Evolutionary conservation across 139 green algal species (phyloP), one percentile per base, ranked within the genome.

Genomic region (Eudorina sp.): DNA sequence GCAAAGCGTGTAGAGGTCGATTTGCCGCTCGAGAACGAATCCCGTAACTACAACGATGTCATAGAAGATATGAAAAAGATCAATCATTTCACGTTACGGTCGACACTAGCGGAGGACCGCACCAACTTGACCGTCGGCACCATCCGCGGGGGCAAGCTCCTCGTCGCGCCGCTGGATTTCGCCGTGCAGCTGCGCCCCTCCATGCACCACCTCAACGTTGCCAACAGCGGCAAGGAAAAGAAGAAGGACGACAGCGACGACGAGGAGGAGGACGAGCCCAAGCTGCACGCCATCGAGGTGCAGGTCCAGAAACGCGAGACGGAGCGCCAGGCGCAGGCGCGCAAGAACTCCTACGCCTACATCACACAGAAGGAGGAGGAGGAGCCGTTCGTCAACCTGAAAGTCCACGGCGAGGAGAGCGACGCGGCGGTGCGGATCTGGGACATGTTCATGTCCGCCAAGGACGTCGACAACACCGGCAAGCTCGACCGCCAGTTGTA

Each of bases 101-200:
- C 93, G 45, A 83, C 90, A 0, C 83, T 85, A 14, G 77, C 95
- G 64, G 87, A 95, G 62, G 43, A 92, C 13, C 84, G 84, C 40
- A 83, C 90, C 11, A 78, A 55, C 31, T 88, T 96, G 60, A 95
- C 94, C 0, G 73, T 96, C 7, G 96, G 92, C 19, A 90, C 83
- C 6, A 81, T 98, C 11, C 78, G 94, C 23, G 94, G 92, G 27
- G 90, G 95, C 58, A 92, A 93, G 51, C 84, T 98, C 23, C 81
- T 98, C 69, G 88, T 99, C 19, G 84, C 95, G 72, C 95, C 97
- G 5, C n/a, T 99, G 0, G 90, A 97, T 31, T 95, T 95, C 53
- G 93, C 91, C 2, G 69, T 98, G 62, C 96, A 98, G 91, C 77
- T 99, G 89, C 94, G 97, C 9, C 97, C 96, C 40, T 89, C 91